A percentile compares a stretch with the other conserved stretches of the same genome.
These are phyloP conservation scores for Deuterostichococcus epilithicus DNA, from an alignment of 139 green algal species.

Conservation along the genomic window DNA sequence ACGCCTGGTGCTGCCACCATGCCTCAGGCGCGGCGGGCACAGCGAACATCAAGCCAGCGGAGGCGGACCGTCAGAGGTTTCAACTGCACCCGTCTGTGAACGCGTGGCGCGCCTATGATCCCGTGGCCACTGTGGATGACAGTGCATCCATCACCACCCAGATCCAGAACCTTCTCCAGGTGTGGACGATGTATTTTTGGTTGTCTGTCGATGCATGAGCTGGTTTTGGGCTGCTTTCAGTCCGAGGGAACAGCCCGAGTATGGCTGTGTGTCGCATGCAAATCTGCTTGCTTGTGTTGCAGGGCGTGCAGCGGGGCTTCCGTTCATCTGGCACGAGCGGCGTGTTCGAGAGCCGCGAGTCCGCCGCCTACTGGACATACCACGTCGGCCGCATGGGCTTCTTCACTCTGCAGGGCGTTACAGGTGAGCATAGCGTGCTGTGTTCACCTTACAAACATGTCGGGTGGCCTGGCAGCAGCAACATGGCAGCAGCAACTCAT, in stretches of 20 bases:
- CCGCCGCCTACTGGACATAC: slow-evolving; percentile 69
- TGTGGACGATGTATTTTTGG: background rate
- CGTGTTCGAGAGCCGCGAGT: slow-evolving; percentile 22
- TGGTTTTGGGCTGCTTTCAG: too few relatives aligned
- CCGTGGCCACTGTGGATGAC: background rate
- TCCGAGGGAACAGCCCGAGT: too few relatives aligned
- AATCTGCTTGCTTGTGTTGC: slow-evolving; percentile 4
- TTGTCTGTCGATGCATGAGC: too few relatives aligned
- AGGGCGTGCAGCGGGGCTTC: slow-evolving; percentile 14
- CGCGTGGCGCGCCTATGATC: slow-evolving; percentile 17
- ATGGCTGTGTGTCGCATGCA: slow-evolving; percentile 28
- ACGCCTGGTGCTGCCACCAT: too few relatives aligned
- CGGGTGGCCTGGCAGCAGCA: background rate
- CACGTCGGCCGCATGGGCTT: slow-evolving; percentile 62
- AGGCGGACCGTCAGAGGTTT: slow-evolving; percentile 23
- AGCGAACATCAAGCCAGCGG: background rate
- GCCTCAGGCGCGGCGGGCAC: too few relatives aligned
- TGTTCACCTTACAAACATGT: background rate
- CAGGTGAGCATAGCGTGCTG: slow-evolving; percentile 6
- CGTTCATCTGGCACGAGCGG: slow-evolving; percentile 17
- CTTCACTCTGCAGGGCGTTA: slow-evolving; percentile 58
- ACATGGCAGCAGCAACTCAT: background rate
- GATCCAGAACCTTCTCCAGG: slow-evolving; percentile 14
- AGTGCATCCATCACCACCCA: background rate
- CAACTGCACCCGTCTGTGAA: slow-evolving; percentile 6